These are phyloP conservation scores for Amauroascus verrucosus DNA, from an alignment of 2,329 filamentous ascomycete genomes.

Conservation along the genomic window DNA sequence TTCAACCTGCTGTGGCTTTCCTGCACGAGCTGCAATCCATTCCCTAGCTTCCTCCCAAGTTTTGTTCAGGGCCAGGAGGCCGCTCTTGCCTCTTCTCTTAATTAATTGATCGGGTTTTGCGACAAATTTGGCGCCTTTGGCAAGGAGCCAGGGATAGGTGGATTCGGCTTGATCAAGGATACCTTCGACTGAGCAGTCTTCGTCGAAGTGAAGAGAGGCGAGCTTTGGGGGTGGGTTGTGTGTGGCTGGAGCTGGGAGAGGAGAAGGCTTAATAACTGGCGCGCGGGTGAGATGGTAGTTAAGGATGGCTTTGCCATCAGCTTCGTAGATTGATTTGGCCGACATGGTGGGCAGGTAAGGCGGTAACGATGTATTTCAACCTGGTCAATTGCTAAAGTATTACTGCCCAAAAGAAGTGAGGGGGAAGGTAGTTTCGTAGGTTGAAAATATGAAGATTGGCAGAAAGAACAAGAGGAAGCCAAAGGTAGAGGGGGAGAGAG, in stretches of 20 bases:
- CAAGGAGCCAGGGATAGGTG: conserved; percentile 92
- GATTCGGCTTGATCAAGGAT: conserved; percentile 92
- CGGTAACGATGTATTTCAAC: neutral
- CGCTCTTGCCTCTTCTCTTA: conserved; percentile 99
- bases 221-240: conserved; percentile 91
- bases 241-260: conserved; percentile 69
- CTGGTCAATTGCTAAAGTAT: neutral
- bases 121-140: conserved; percentile 78
- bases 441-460: too few species aligned
- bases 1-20: conserved; percentile 89
- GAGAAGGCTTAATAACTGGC: conserved; percentile 93
- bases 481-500: too few species aligned
- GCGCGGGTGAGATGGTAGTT: conserved; percentile 99
- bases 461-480: too few species aligned
- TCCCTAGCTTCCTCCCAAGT: conserved; percentile 86
- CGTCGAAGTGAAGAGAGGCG: conserved; percentile 84
- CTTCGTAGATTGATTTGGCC: conserved; percentile 95
- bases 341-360: conserved; percentile 55
- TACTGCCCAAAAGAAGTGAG: neutral
- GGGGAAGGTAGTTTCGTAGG: neutral
- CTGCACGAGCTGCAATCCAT: conserved; percentile 86
- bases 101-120: conserved; percentile 99
- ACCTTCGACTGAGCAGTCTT: conserved; percentile 69
- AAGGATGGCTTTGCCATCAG: conserved; percentile 99
- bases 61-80: conserved; percentile 93